Conservation (phyloP, 306 rosid species). For the Alnus glutinosa region DNA sequence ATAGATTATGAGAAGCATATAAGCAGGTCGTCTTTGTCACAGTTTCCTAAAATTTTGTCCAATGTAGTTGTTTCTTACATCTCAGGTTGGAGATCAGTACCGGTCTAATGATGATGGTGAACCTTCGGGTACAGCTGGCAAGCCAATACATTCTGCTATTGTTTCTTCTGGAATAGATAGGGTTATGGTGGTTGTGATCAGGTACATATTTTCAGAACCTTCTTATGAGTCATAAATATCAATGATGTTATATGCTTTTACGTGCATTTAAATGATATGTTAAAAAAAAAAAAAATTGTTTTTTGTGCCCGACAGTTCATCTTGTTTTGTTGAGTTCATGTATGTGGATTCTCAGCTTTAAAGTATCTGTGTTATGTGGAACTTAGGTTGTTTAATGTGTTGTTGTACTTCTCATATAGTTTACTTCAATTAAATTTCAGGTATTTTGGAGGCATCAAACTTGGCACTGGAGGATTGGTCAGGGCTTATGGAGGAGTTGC, state of each 20-base stretch:
- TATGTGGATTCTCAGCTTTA: not conserved
- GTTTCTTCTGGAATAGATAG: conserved; percentile 86
- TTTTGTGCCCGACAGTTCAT: not conserved
- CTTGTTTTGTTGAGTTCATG: not conserved
- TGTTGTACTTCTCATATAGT: not conserved
- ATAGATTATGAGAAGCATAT: conserved; percentile 1
- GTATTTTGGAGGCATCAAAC: conserved; percentile 89
- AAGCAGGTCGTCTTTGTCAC: not conserved
- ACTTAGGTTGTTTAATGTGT: not conserved
- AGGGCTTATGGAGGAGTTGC: conserved; percentile 97
- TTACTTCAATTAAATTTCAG: conserved; percentile 36
- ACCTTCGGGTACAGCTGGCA: conserved; percentile 93
- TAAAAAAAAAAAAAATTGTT: not conserved
- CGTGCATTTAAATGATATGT: not conserved
- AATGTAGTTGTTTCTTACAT: conserved; percentile 8
- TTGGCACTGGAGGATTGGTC: conserved; percentile 89
- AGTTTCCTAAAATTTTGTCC: not conserved
- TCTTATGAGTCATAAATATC: not conserved
- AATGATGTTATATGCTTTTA: not conserved
- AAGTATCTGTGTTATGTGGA: not conserved
- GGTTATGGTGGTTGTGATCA: conserved; percentile 94
- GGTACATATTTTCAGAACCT: conserved; percentile 43
- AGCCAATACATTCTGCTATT: conserved; percentile 85
- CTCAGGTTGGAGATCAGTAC: conserved; percentile 86
- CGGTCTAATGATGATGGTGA: conserved; percentile 96